Percentiles rank a stretch among this genome's conserved stretches.
These are phyloP conservation scores for Pseudonitzschia delicatissima DNA, from an alignment of 108 stramenopile genomes.

Conservation along the genomic window DNA sequence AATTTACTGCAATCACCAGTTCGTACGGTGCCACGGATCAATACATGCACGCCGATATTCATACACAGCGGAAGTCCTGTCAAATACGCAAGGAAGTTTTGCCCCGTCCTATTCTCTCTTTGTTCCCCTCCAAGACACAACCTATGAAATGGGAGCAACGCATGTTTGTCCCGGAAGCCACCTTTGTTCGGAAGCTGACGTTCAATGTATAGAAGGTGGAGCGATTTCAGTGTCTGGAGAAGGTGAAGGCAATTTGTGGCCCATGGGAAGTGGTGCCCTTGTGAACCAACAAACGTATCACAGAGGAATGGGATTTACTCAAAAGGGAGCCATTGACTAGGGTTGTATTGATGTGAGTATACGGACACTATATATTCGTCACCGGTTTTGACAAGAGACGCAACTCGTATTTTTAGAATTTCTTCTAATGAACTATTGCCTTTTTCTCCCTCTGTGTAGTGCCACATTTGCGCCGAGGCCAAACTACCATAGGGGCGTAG, in stretches of 20 bases:
- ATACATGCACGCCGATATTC: constrained; percentile 45
- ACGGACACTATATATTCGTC: not conserved
- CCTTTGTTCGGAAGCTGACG: constrained; percentile 35
- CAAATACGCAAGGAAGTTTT: constrained; percentile 43
- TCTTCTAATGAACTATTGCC: too few relatives aligned
- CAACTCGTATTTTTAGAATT: too few relatives aligned
- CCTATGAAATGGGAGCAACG: constrained; percentile 52
- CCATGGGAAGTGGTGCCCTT: constrained; percentile 46
- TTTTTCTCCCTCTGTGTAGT: too few relatives aligned
- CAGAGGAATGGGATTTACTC: constrained; percentile 46
- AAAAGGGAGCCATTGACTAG: constrained; percentile 42
- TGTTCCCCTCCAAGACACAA: constrained; percentile 55
- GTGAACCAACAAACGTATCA: constrained; percentile 60
- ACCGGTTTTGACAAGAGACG: not conserved
- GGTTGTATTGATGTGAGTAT: constrained; percentile 39
- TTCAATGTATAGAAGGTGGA: constrained; percentile 21
- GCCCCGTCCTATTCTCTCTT: constrained; percentile 51
- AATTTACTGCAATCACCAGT: constrained; percentile 59
- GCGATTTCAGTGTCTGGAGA: constrained; percentile 32
- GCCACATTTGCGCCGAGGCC: constrained; percentile 63
- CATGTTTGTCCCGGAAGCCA: constrained; percentile 59
- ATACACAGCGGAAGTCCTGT: constrained; percentile 32
- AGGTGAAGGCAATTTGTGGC: constrained; percentile 25
- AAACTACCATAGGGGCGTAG: constrained; percentile 15
- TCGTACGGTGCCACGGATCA: constrained; percentile 54